These are phyloP conservation scores for Triglochin maritima DNA, from an alignment of 106 monocot genomes.

Conservation along the genomic window DNA sequence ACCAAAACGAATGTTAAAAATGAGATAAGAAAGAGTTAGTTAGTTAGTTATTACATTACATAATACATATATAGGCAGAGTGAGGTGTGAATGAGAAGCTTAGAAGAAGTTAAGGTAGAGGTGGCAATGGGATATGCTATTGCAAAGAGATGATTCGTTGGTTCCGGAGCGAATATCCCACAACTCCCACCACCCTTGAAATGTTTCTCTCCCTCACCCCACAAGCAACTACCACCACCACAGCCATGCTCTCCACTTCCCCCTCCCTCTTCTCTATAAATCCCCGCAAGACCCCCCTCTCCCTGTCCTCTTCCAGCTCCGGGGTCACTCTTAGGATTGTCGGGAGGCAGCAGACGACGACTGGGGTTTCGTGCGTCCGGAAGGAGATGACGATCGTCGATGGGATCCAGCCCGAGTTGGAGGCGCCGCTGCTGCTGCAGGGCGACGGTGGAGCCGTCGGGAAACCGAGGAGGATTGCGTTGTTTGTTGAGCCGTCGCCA, in stretches of 20 bases:
- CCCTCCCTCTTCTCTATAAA: background rate
- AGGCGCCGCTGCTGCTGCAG: conserved; percentile 1
- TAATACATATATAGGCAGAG: no score
- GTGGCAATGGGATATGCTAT: background rate
- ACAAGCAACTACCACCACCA: background rate
- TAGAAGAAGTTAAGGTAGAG: background rate
- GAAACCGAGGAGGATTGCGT: conserved; percentile 26
- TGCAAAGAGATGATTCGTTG: background rate
- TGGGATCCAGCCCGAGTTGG: conserved; percentile 14
- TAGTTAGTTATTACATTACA: no score
- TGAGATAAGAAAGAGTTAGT: no score
- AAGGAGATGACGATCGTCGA: conserved; percentile 12
- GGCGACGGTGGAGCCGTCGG: background rate
- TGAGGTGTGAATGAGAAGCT: background rate
- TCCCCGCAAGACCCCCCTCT: conserved; percentile 1
- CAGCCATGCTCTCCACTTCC: conserved; percentile 2
- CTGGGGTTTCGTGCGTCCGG: background rate
- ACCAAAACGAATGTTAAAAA: no score
- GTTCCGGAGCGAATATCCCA: background rate
- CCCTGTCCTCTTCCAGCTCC: background rate
- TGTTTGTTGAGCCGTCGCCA: conserved; percentile 51
- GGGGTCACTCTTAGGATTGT: background rate
- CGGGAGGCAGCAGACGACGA: background rate
- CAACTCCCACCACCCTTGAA: background rate
- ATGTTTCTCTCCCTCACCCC: background rate